These are phyloP conservation scores for Verticillium tricorpus DNA, from an alignment of 2,329 filamentous ascomycete genomes.

Conservation along the genomic window DNA sequence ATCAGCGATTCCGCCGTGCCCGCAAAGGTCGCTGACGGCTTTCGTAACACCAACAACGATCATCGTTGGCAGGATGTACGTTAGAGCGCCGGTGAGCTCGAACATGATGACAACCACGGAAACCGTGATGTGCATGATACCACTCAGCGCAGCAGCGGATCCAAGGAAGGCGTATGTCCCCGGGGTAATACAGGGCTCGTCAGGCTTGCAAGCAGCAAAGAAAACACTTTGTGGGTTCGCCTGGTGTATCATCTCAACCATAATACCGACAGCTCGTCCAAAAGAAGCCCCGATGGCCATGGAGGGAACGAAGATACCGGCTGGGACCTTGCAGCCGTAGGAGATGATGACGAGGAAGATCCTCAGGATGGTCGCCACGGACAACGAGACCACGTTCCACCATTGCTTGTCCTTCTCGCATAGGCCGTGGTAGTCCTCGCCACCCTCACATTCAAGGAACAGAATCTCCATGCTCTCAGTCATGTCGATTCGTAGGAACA, in stretches of 20 bases:
- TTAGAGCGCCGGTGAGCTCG: conserved; percentile 92
- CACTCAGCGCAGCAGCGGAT: conserved; percentile 83
- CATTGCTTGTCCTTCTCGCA: conserved; percentile 76
- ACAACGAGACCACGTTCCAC: conserved; percentile 72
- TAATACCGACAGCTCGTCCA: conserved; percentile 87
- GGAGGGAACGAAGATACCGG: conserved; percentile 95
- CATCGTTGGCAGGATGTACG: conserved; percentile 97
- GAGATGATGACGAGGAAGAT: conserved; percentile 87
- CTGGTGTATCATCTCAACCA: conserved; percentile 86
- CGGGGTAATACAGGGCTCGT: conserved; percentile 93
- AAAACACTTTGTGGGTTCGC: conserved; percentile 76
- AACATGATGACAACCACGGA: conserved; percentile 99
- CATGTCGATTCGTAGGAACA: conserved; percentile 95
- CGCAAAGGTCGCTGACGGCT: conserved; percentile 82
- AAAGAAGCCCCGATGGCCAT: conserved; percentile 97
- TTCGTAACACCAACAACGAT: conserved; percentile 98
- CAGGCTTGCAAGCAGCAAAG: conserved; percentile 83
- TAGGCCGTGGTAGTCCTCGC: conserved; percentile 81
- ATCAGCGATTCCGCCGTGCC: conserved; percentile 95
- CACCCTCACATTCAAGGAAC: conserved; percentile 88
- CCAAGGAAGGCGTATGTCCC: conserved; percentile 96
- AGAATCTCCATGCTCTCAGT: conserved; percentile 99
- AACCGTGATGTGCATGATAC: conserved; percentile 97
- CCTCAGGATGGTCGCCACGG: conserved; percentile 75
- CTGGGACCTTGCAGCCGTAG: conserved; percentile 96